Percentiles rank a stretch among this genome's conserved stretches.
These are phyloP conservation scores for Coemansia sp. DNA, from an alignment of 192 early-diverging fungal species.

Conservation along the genomic window DNA sequence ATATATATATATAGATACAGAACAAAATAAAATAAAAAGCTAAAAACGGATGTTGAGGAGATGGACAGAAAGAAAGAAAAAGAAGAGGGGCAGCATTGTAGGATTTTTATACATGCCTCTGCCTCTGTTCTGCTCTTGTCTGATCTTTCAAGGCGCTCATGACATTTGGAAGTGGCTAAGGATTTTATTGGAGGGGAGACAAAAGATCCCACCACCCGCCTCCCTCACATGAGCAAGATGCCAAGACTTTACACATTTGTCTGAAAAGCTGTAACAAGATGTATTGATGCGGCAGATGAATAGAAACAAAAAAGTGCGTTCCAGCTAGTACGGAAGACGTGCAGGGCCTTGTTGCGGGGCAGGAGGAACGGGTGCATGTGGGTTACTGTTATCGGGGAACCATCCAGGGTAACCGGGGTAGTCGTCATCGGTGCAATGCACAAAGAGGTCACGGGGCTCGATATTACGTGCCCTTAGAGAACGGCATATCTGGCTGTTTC, in stretches of 20 bases:
- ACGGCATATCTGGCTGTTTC: slow-evolving; percentile 9
- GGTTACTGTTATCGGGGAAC: not conserved
- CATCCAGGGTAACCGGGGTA: not conserved
- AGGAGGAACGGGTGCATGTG: not conserved
- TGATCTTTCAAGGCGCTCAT: too few relatives aligned
- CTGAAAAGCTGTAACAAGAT: too few relatives aligned
- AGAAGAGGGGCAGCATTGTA: too few relatives aligned
- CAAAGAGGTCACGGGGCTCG: slow-evolving; percentile 14
- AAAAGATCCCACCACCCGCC: too few relatives aligned
- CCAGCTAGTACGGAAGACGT: not conserved
- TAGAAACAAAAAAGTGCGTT: too few relatives aligned
- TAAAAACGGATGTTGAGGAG: not conserved
- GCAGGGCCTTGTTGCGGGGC: not conserved
- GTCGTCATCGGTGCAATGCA: slow-evolving; percentile 7
- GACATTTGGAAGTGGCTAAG: too few relatives aligned
- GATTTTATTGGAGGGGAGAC: too few relatives aligned
- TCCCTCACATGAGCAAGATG: not conserved
- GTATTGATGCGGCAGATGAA: too few relatives aligned
- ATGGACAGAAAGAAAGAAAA: too few relatives aligned
- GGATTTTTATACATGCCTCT: too few relatives aligned
- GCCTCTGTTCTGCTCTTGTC: too few relatives aligned
- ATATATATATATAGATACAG: not conserved
- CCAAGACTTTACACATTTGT: not conserved
- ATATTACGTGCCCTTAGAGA: slow-evolving; percentile 1
- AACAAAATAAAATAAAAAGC: not conserved